Evolutionary conservation across 192 early-diverging fungal species (phyloP).

Genomic region (Podila epicladia): DNA sequence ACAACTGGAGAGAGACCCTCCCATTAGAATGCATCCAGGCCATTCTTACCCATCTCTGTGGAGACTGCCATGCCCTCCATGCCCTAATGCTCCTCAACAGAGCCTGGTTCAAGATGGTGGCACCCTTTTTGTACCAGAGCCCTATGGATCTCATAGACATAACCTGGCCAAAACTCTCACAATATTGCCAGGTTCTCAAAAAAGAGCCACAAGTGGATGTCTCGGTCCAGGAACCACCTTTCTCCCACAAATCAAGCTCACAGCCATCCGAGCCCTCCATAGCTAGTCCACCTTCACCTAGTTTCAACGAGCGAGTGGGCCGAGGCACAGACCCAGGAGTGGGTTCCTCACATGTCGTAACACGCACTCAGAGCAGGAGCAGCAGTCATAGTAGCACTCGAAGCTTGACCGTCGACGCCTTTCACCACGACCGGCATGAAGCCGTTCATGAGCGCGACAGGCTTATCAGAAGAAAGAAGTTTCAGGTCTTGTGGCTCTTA

Average conservation of each 20-base stretch:
- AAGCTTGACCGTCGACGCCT: slow-evolving; percentile 29
- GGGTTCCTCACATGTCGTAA: slow-evolving; percentile 9
- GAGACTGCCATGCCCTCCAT: slow-evolving; percentile 39
- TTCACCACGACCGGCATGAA: slow-evolving; percentile 29
- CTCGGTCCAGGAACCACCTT: neutral
- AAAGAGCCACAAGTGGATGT: slow-evolving; percentile 6
- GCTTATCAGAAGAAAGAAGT: slow-evolving; percentile 40
- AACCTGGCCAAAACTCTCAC: slow-evolving; percentile 46
- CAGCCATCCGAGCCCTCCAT: neutral
- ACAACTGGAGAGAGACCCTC: neutral
- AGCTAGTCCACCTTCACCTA: neutral
- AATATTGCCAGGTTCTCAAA: slow-evolving; percentile 32
- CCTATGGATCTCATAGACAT: slow-evolving; percentile 39
- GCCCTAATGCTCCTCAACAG: slow-evolving; percentile 31
- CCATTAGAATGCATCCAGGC: slow-evolving; percentile 49
- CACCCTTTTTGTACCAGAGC: slow-evolving; percentile 42
- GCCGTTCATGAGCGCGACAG: slow-evolving; percentile 29
- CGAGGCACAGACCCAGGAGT: neutral
- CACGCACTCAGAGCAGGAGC: slow-evolving; percentile 36
- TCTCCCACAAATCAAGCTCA: neutral
- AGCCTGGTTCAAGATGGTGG: slow-evolving; percentile 48
- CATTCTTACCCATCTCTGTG: slow-evolving; percentile 32
- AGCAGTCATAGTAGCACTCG: slow-evolving; percentile 49
- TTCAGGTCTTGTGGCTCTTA: slow-evolving; percentile 40
- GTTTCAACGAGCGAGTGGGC: neutral